phyloP scores from a whole-genome alignment of 441 rosid species.

The Erodium chrysanthum region DNA sequence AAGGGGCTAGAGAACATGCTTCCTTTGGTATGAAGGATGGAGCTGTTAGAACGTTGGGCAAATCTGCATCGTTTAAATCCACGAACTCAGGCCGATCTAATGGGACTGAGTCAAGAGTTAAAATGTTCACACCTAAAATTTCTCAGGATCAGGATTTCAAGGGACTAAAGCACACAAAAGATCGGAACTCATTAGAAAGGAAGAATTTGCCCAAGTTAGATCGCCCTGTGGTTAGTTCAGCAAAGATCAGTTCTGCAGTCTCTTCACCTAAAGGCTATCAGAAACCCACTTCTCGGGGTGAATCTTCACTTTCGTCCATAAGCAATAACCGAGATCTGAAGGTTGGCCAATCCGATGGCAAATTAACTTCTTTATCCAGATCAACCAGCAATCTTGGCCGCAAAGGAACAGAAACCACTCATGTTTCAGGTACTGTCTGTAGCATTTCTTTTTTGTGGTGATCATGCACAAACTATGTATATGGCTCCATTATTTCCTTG shows the following conservation, averaged over 20 bases:
- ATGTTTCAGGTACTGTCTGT: slow-evolving; percentile 43
- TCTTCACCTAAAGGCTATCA: slow-evolving; percentile 41
- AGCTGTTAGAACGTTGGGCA: slow-evolving; percentile 42
- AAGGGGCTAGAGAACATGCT: slow-evolving; percentile 34
- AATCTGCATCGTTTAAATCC: slow-evolving; percentile 63
- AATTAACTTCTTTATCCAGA: slow-evolving; percentile 39
- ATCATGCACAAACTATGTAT: slow-evolving; percentile 10
- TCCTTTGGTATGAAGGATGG: slow-evolving; percentile 48
- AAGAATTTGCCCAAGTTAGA: slow-evolving; percentile 36
- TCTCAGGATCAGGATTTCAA: slow-evolving; percentile 47
- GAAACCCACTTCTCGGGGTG: slow-evolving; percentile 47
- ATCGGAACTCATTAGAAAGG: slow-evolving; percentile 38
- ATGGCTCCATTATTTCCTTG: slow-evolving; percentile 10
- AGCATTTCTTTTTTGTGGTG: slow-evolving; percentile 16
- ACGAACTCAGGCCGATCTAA: slow-evolving; percentile 35
- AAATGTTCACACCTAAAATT: slow-evolving; percentile 41
- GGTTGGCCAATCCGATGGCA: slow-evolving; percentile 50
- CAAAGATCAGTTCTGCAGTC: slow-evolving; percentile 27
- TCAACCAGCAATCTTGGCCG: slow-evolving; percentile 41
- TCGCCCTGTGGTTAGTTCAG: slow-evolving; percentile 21
- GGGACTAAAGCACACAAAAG: slow-evolving; percentile 50
- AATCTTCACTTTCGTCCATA: slow-evolving; percentile 29
- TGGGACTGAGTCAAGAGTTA: slow-evolving; percentile 48
- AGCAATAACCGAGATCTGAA: slow-evolving; percentile 46
- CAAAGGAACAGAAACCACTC: slow-evolving; percentile 38